Evolutionary conservation across 2,329 filamentous ascomycete genomes (phyloP), one percentile per base, ranked within the genome.

Genomic region (Aureobasidium leucospermi): DNA sequence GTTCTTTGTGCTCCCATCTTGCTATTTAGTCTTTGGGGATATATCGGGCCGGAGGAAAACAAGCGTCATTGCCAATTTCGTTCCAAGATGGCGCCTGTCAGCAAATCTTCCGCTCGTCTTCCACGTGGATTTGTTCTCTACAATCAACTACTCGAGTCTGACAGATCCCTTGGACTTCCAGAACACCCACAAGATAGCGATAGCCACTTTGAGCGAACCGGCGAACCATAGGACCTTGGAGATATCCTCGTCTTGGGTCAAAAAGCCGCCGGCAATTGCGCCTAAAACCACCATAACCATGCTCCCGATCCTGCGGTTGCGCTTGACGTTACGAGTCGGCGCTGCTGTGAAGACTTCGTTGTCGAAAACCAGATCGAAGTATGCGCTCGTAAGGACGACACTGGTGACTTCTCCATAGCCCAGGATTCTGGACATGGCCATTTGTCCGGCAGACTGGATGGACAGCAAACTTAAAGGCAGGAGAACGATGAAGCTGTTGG

Each of bases 301-400:
- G 1, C 82, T 81, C 0, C 74, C 76, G 0, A 74, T 67, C 47
- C 82, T 73, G 52, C 80, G 73, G 67, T 83, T 82, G 51, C 82
- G 72, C 67, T 84, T 81, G 0, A 76, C 70, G 59, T 83, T 80
- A 1, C 70, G 67, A 11, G 70, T 61, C 1, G 74, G 62, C 1
- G 66, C 68, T 0, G 70, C 63, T 0, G 70, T 70, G 4, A 82
- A 70, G n/a, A 85, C 62, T 8, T 76, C 75, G 9, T 78, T 74
- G 66, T 90, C 87, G 1, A 85, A 87, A 65, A 90, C 90, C 19
- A 93, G 68, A 69, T 93, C 89, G 68, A 88, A 91, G 75, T 92
- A 93, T 63, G 89, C 85, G 69, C 87, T 90, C 1, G 89, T 93
- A 61, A 94, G 73, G 3, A 92, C 89, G 15, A 91, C 88, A 62